phyloP scores from a whole-genome alignment of 106 monocot genomes.

The Dioscorea dumetorum region DNA sequence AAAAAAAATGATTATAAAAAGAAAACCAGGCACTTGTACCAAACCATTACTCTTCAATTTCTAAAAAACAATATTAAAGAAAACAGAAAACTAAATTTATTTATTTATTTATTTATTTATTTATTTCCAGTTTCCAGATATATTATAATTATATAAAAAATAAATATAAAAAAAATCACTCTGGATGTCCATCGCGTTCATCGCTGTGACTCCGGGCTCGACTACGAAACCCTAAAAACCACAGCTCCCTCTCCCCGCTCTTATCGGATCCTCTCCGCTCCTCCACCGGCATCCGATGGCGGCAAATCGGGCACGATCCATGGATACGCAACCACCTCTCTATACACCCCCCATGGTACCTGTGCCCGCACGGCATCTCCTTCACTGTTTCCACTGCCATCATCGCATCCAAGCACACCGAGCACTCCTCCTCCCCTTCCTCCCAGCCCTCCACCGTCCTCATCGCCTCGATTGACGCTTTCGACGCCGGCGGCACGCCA shows the following conservation, averaged over 20 bases:
- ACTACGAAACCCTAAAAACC: slow-evolving; percentile 8
- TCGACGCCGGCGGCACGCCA: slow-evolving; percentile 53
- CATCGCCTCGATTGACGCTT: slow-evolving; percentile 54
- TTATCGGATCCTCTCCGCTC: slow-evolving; percentile 11
- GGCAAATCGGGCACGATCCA: slow-evolving; percentile 66
- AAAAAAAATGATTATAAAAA: too few species aligned
- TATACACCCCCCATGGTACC: slow-evolving; percentile 65
- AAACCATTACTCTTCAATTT: too few species aligned
- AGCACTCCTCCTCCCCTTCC: slow-evolving; percentile 22
- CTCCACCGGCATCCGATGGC: slow-evolving; percentile 54
- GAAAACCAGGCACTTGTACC: too few species aligned
- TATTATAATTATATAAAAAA: neutral
- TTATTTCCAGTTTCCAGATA: too few species aligned
- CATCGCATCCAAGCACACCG: slow-evolving; percentile 57
- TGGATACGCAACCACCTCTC: slow-evolving; percentile 70
- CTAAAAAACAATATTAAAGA: too few species aligned
- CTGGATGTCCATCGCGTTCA: neutral
- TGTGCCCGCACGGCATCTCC: slow-evolving; percentile 76
- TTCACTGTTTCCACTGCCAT: slow-evolving; percentile 21
- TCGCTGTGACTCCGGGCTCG: neutral
- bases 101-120: too few species aligned
- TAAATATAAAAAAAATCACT: neutral
- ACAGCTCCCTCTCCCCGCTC: slow-evolving; percentile 16
- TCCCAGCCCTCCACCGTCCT: slow-evolving; percentile 22
- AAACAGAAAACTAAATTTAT: too few species aligned